Evolutionary conservation across 441 rosid species (phyloP).

Genomic region (Adansonia grandidieri): DNA sequence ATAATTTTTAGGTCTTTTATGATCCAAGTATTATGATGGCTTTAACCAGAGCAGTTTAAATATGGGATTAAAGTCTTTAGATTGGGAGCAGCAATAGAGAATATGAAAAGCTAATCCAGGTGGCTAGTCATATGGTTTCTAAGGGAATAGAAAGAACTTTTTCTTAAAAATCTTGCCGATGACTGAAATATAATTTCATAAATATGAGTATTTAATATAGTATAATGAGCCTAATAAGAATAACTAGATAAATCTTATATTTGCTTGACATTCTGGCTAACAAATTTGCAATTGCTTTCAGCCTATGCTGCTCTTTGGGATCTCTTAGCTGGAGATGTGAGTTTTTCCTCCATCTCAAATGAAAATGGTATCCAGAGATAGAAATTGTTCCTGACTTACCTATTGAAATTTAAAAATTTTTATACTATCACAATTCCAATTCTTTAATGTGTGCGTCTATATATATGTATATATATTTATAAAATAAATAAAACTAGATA

Average conservation of each 20-base stretch:
- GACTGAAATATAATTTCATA: conserved; percentile 10
- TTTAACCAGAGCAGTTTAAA: not conserved
- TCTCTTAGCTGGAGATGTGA: conserved; percentile 1
- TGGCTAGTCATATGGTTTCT: not conserved
- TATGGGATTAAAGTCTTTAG: not conserved
- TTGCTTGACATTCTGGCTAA: not conserved
- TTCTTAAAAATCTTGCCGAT: not conserved
- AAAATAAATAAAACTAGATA: not conserved
- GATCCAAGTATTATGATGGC: conserved; percentile 10
- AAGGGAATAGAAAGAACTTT: not conserved
- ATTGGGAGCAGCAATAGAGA: not conserved
- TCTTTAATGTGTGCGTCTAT: not conserved
- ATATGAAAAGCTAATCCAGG: not conserved
- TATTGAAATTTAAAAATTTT: not conserved
- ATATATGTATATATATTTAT: not conserved
- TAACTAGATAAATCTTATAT: not conserved
- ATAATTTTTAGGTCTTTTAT: not conserved
- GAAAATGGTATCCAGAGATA: not conserved
- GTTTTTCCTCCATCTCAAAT: conserved; percentile 7
- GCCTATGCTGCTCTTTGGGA: not conserved
- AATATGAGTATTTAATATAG: not conserved
- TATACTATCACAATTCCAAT: not conserved
- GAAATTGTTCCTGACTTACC: not conserved
- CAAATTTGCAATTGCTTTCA: conserved; percentile 8
- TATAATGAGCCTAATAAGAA: not conserved